Evolutionary conservation across 148 eudicot species (phyloP).

Genomic region (Bassia scoparia): DNA sequence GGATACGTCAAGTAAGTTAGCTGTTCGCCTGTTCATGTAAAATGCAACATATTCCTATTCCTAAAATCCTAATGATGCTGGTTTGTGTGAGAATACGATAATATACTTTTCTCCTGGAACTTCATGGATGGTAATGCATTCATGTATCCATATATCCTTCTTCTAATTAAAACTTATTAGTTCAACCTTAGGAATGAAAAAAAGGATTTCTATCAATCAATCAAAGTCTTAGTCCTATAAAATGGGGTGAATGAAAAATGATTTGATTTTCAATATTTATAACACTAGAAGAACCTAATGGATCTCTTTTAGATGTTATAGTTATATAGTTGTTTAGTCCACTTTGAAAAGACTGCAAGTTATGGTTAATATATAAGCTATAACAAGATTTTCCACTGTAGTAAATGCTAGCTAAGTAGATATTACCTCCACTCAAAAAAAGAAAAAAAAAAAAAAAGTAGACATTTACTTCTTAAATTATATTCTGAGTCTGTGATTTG

Average conservation of each 20-base stretch:
- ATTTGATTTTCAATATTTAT: no score
- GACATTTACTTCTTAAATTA: conserved; percentile 8
- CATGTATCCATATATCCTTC: neutral
- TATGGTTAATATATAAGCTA: neutral
- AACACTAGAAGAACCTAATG: neutral
- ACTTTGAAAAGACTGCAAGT: neutral
- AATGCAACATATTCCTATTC: neutral
- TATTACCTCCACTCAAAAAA: neutral
- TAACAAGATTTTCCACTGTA: neutral
- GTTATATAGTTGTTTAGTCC: neutral
- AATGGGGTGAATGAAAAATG: no score
- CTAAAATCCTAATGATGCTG: neutral
- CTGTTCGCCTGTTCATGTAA: neutral
- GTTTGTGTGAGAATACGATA: neutral
- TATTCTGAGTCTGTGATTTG: conserved; percentile 10
- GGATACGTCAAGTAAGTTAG: conserved; percentile 92
- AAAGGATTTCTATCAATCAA: no score
- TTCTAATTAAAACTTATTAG: neutral
- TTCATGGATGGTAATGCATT: neutral
- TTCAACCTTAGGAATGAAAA: neutral
- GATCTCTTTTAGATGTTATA: neutral
- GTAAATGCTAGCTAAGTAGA: neutral
- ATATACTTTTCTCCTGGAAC: neutral
- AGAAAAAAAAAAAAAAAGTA: no score
- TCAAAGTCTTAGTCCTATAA: no score